Evolutionary conservation across 1,284 basidiomycete species (phyloP), one percentile per base, ranked within the genome.

Genomic region (Cutaneotrichosporon cutaneum): DNA sequence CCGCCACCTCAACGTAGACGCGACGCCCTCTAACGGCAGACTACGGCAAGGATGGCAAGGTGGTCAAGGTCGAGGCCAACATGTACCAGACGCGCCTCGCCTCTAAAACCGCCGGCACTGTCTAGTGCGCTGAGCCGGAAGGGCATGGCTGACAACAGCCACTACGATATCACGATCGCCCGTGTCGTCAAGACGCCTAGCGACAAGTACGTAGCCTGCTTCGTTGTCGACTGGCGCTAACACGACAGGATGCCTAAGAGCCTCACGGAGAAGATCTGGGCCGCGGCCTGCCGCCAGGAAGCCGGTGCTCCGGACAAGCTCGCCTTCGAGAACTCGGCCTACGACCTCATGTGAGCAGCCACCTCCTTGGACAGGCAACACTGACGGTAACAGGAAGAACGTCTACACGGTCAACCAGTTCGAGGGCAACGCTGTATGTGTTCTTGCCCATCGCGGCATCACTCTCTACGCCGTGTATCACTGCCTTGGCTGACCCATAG

Each of bases 1-100:
- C 7, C 0, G 2, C 7, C 21, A 8, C 14, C 4, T 4, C 4
- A 35, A 13, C 21, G 24, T 2, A 1, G 16, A 14, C 33, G 18
- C 6, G 3, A 2, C 4, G n/a, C 18, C 42, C 3, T 10, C 48
- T 62, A 24, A 48, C 44, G 4, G 0, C 52, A 72, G 73, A 64
- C 50, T 72, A 69, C 57, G 78, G 78, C 16, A 73, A 63, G 6
- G 47, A 61, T 22, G 78, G 78, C 4, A 63, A 65, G 47, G 35
- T 63, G 2, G 75, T 78, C 60, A 54, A 60, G 7, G 76, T 78
- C 54, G 48, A 68, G 9, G 76, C 77, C 22, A 80, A 78, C 65
- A 77, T 78, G 76, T 79, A 66, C 64, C 61, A 67, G 44, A 64
- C 70, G 14, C 63, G 71, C 21, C 75, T 74, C 66, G 16, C 48